phyloP scores from a whole-genome alignment of 352 stramenopile genomes.

The Phytophthora vignae region DNA sequence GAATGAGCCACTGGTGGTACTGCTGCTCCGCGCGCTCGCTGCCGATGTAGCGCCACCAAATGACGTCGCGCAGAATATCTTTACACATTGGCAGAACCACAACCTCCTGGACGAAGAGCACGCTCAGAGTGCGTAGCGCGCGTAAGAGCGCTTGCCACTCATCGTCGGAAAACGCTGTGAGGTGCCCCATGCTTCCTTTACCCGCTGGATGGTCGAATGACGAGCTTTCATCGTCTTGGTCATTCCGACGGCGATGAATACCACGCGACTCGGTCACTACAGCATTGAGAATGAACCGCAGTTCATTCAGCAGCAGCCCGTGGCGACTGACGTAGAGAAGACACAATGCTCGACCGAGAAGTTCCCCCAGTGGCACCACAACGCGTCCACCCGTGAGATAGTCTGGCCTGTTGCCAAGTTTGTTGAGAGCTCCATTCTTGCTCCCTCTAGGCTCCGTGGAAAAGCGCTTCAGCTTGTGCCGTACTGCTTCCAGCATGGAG shows the following conservation, averaged over 20 bases:
- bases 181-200: conserved; percentile 33
- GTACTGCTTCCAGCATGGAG: conserved; percentile 13
- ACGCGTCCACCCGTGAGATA: conserved; percentile 75
- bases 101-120: conserved; percentile 88
- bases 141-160: conserved; percentile 80
- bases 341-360: conserved; percentile 83
- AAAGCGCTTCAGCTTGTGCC: conserved; percentile 30
- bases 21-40: conserved; percentile 71
- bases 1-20: conserved; percentile 87
- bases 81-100: conserved; percentile 90
- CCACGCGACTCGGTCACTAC: conserved; percentile 55
- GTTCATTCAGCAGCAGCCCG: conserved; percentile 87
- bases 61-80: conserved; percentile 86
- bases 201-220: conserved; percentile 18
- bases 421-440: conserved; percentile 17
- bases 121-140: conserved; percentile 71
- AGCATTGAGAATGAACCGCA: conserved; percentile 81
- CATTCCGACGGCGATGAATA: conserved; percentile 26
- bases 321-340: conserved; percentile 92
- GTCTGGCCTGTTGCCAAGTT: conserved; percentile 23
- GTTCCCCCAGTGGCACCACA: conserved; percentile 61
- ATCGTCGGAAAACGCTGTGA: conserved; percentile 68
- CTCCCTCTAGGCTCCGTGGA: conserved; percentile 25
- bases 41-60: conserved; percentile 90
- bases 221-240: conserved; percentile 11